A percentile compares a stretch with the other conserved stretches of the same genome.
These are phyloP conservation scores for Alternaria angustiovoidea DNA, from an alignment of 2,329 filamentous ascomycete species.

Conservation along the genomic window DNA sequence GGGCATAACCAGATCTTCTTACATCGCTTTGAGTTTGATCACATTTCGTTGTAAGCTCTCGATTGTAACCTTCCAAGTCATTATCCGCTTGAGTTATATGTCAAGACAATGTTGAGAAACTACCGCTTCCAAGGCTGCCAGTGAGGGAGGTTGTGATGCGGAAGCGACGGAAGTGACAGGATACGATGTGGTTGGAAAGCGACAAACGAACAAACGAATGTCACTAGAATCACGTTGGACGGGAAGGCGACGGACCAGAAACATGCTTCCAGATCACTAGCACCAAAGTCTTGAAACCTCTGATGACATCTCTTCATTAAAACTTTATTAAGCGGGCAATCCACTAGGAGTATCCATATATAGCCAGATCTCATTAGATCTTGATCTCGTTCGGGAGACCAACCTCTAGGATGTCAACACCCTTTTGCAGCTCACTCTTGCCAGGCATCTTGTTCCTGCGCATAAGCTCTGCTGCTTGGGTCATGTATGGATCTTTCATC, in stretches of 20 bases:
- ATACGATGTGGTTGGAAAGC: background rate
- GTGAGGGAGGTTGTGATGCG: background rate
- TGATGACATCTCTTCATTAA: background rate
- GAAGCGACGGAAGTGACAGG: background rate
- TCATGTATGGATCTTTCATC: slow-evolving; percentile 78
- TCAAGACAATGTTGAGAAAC: background rate
- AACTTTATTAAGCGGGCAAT: background rate
- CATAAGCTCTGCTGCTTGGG: slow-evolving; percentile 85
- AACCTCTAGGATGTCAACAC: slow-evolving; percentile 59
- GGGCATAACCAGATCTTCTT: background rate
- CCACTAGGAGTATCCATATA: background rate
- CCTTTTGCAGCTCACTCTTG: slow-evolving; percentile 77
- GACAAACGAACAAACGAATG: background rate
- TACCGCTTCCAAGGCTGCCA: background rate
- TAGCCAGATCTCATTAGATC: slow-evolving; percentile 40
- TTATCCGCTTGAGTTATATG: background rate
- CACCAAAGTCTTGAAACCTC: background rate
- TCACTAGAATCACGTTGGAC: background rate
- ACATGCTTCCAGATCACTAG: background rate
- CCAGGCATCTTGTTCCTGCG: slow-evolving; percentile 79
- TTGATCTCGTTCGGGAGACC: slow-evolving; percentile 56
- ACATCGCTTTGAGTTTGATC: background rate
- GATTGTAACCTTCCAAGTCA: background rate
- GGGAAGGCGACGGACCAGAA: background rate
- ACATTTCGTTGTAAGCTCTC: background rate